These are phyloP conservation scores for Balansia obtecta DNA, from an alignment of 2,329 filamentous ascomycete genomes.

Conservation along the genomic window DNA sequence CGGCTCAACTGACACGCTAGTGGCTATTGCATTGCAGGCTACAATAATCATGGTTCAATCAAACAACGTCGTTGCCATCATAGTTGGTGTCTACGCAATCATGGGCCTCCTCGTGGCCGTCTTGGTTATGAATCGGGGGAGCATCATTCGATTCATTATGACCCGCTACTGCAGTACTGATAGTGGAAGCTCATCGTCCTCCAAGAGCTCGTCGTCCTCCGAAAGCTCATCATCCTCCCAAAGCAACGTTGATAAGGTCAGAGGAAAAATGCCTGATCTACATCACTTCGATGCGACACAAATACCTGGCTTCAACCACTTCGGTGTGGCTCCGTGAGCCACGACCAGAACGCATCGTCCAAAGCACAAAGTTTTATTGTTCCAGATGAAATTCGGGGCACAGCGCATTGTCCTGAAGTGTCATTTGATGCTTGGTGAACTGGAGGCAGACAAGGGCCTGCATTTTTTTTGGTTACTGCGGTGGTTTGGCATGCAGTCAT, in stretches of 20 bases:
- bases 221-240: neutral
- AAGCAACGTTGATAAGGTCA: neutral
- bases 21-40: neutral
- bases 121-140: neutral
- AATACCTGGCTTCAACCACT: no score
- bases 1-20: neutral
- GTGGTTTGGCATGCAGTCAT: no score
- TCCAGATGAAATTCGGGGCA: no score
- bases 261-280: no score
- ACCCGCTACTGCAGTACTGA: neutral
- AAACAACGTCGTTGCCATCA: neutral
- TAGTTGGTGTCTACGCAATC: neutral
- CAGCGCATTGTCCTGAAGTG: no score
- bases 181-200: neutral
- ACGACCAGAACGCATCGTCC: no score
- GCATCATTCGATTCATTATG: neutral
- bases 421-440: no score
- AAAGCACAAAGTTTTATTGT: no score
- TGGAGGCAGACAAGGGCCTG: no score
- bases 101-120: neutral
- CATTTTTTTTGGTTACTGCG: no score
- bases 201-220: neutral
- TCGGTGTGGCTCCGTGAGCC: no score
- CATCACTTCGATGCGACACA: no score
- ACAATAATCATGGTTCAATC: neutral